Conservation (phyloP, 2,329 filamentous ascomycete species). For the Diaporthe vaccinii region DNA sequence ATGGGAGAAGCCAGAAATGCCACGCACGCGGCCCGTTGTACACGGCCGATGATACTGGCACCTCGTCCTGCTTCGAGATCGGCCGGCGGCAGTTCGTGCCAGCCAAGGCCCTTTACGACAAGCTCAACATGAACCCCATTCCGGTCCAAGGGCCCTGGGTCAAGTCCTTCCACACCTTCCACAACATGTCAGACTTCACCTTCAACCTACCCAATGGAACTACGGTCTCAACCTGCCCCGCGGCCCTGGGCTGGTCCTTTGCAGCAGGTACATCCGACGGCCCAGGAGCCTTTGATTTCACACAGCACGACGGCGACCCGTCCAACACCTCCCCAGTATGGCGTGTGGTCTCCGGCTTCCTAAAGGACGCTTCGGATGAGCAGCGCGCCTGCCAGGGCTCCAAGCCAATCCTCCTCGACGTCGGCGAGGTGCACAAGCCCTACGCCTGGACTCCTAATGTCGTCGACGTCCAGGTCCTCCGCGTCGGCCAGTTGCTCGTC, state of each 20-base stretch:
- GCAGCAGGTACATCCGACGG: constrained; percentile 94
- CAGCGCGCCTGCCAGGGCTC: constrained; percentile 83
- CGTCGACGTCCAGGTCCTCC: constrained; percentile 87
- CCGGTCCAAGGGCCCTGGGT: constrained; percentile 75
- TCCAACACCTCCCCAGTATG: constrained; percentile 79
- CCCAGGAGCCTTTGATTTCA: constrained; percentile 93
- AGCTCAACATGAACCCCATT: constrained; percentile 60
- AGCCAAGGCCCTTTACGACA: constrained; percentile 61
- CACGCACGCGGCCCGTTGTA: constrained; percentile 82
- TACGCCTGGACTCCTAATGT: constrained; percentile 94
- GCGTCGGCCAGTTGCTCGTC: constrained; percentile 87
- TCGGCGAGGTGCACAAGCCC: constrained; percentile 82
- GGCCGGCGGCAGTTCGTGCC: constrained; percentile 76
- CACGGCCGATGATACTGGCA: constrained; percentile 76
- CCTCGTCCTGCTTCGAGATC: constrained; percentile 82
- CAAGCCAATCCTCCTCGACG: constrained; percentile 90
- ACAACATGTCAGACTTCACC: constrained; percentile 81
- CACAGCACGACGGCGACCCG: constrained; percentile 84
- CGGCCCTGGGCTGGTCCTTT: constrained; percentile 91
- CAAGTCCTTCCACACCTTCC: constrained; percentile 87
- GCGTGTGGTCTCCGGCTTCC: constrained; percentile 78
- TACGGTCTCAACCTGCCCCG: constrained; percentile 81
- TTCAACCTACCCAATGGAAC: constrained; percentile 83
- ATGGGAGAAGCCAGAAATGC: constrained; percentile 77
- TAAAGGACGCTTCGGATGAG: constrained; percentile 77